Evolutionary conservation across 345 rosid species (phyloP), one percentile per base, ranked within the genome.

Genomic region (Aegle marmelos): DNA sequence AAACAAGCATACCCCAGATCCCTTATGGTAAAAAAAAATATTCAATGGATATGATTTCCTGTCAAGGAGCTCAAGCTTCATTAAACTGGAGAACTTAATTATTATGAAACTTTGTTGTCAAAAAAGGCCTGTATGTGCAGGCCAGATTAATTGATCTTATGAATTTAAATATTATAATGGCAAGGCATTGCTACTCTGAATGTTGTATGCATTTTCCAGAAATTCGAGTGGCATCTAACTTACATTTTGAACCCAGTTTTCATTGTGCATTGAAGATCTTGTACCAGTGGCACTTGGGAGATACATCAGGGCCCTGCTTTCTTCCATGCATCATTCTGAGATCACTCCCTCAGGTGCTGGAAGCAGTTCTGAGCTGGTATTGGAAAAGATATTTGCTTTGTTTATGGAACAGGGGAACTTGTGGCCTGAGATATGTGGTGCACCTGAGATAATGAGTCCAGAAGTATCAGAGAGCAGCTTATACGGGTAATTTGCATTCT

Each of bases 341-440:
- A 79, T 74, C 80, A 80, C 80, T 28, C 85, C 71, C 60, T 65
- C 76, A 82, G 79, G 76, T 72, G 79, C 74, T 36, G 81, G 84
- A 74, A 79, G 77, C 78, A 81, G 81, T 81, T 79, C 87, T 73
- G 96, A 91, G 53, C 81, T 83, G 73, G 85, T 85, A 27, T 85
- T 92, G 82, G 99, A 96, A 87, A 94, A 91, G 87, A 81, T 96
- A 81, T 94, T 96, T 86, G 81, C 89, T 50, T 84, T 96, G 75
- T 96, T 96, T 82, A 86, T 92, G 88, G 99, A 96, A 79, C 99
- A 96, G 76, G 99, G 99, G 73, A 89, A 81, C 85, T 74, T 92
- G 66, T 96, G 97, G 98, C 95, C 98, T 16, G 98, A 94, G 79
- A 83, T 94, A 68, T 88, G 94, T 86, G 84, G 82, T 84, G 84